phyloP scores from a whole-genome alignment of 768 basidiomycete genomes.

The Amanita rubescens region DNA sequence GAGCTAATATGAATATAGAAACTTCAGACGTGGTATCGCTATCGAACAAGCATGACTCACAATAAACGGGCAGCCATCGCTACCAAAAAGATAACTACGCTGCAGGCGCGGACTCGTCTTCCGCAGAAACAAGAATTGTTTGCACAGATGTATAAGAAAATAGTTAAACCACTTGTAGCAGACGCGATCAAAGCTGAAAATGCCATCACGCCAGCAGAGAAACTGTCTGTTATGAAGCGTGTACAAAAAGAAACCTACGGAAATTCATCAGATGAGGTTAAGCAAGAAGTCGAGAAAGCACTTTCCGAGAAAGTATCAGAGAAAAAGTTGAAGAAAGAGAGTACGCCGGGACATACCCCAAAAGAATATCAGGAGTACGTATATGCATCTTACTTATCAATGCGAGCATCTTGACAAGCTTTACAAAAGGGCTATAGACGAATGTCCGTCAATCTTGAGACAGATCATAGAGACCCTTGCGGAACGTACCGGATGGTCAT shows the following conservation, averaged over 20 bases:
- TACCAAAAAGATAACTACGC: background rate
- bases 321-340: background rate
- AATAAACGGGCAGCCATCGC: background rate
- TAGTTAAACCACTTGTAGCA: background rate
- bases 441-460: background rate
- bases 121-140: background rate
- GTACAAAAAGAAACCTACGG: background rate
- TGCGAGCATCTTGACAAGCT: background rate
- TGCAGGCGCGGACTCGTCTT: background rate
- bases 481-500: background rate
- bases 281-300: background rate
- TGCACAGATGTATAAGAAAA: background rate
- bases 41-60: background rate
- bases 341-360: background rate
- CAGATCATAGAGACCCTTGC: background rate
- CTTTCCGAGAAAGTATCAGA: background rate
- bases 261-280: background rate
- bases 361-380: background rate
- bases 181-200: background rate
- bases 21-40: background rate
- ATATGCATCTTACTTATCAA: background rate
- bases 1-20: background rate
- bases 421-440: background rate
- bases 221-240: background rate
- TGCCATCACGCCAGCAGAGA: background rate